Base-by-base conservation (phyloP, 495 filamentous ascomycete species). In the Aspergillus taichungensis region DNA sequence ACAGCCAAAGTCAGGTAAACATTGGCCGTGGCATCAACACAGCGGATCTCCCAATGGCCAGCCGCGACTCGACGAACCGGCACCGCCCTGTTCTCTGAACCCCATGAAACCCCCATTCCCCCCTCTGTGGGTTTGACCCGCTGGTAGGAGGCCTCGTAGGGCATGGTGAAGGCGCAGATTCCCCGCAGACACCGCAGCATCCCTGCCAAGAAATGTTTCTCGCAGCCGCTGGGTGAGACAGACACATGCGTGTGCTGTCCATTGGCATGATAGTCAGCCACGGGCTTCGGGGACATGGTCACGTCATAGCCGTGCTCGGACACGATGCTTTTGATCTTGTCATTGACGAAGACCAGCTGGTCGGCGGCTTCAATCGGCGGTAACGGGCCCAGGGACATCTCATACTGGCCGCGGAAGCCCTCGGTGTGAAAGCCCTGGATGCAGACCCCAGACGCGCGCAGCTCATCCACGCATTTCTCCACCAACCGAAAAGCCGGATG, bases 21-120 rank as follows among this genome's bases (percentile, higher is more conserved):
- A 55, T 88, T 88, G 6, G 84, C 79, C 10, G 80, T 55, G 0
- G 83, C 83, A 62, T 89, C 85, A 11, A 86, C 45, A 49, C 66
- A 71, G 46, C 80, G 75, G n/a, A 88, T 24, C 60, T 89, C 85
- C 80, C 82, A 89, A 54, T 85, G 79, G 33, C 71, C 68, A 13
- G 33, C n/a, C 8, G 42, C 40, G 13, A 66, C 67, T 52, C 77
- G 78, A 24, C 85, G 64, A 27, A 89, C 64, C 1, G 83, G 73
- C 8, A 73, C 67, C 59, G 83, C 76, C 11, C 80, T 73, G 52
- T 85, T 85, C 56, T 87, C 74, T 13, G 78, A 81, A 11, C 83
- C 85, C 83, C 84, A 88, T 1, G 74, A 60, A 0, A 88, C 70
- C 74, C 78, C 85, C 6, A 75, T 68, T 0, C 84, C 84, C 1